These are phyloP conservation scores for Ustilago xerochloae DNA, from an alignment of 1,284 basidiomycete genomes.

Conservation along the genomic window DNA sequence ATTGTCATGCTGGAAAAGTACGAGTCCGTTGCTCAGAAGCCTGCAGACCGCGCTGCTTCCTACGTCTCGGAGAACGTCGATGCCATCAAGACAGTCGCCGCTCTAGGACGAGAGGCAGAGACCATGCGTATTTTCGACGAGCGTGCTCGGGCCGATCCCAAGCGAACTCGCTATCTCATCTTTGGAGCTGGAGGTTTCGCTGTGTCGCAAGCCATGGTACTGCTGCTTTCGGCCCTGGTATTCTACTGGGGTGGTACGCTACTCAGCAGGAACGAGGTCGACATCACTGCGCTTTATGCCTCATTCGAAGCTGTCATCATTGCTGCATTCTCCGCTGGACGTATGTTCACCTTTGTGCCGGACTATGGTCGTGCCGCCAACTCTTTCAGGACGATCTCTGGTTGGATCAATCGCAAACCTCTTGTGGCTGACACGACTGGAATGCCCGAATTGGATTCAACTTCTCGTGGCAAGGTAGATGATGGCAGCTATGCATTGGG, in stretches of 20 bases:
- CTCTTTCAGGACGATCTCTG: slow-evolving; percentile 50
- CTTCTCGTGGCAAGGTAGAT: slow-evolving; percentile 14
- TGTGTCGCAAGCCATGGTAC: slow-evolving; percentile 66
- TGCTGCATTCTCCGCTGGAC: slow-evolving; percentile 64
- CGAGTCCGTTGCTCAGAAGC: slow-evolving; percentile 63
- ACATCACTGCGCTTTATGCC: slow-evolving; percentile 50
- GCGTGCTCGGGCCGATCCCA: slow-evolving; percentile 42
- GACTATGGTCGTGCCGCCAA: slow-evolving; percentile 59
- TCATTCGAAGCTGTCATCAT: slow-evolving; percentile 69
- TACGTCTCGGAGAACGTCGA: slow-evolving; percentile 70
- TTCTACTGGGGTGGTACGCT: slow-evolving; percentile 69
- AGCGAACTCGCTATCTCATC: slow-evolving; percentile 55
- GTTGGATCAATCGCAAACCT: slow-evolving; percentile 58
- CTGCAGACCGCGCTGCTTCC: slow-evolving; percentile 57
- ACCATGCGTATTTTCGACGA: slow-evolving; percentile 63
- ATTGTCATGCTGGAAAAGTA: slow-evolving; percentile 64
- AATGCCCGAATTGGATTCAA: slow-evolving; percentile 14
- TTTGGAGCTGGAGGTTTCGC: slow-evolving; percentile 67
- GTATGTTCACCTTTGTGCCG: slow-evolving; percentile 59
- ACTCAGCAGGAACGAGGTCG: slow-evolving; percentile 56
- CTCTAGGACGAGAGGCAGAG: slow-evolving; percentile 69
- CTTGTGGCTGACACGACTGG: slow-evolving; percentile 33
- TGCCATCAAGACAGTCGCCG: slow-evolving; percentile 68
- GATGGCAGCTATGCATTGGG: slow-evolving; percentile 37
- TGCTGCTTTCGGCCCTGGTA: slow-evolving; percentile 66